Percentiles rank a stretch among this genome's conserved stretches.
Evolutionary conservation across 192 early-diverging fungal genomes (phyloP).

Genomic region (Linnemannia elongata): DNA sequence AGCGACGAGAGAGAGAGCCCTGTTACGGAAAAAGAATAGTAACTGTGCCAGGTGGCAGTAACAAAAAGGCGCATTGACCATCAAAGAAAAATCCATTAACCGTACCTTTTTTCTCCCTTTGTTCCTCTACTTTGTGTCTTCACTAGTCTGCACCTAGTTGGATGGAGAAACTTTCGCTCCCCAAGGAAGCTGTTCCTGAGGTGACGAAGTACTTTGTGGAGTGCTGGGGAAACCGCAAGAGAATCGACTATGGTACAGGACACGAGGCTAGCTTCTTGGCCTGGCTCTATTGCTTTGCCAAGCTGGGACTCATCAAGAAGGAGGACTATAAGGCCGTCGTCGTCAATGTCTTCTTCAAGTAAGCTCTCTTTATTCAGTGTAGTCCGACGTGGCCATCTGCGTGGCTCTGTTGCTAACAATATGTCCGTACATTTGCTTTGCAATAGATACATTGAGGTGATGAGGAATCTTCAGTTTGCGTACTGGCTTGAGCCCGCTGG

Average conservation of each 20-base stretch:
- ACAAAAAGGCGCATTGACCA: not conserved
- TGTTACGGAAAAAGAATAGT: not conserved
- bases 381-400: not conserved
- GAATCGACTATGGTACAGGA: conserved; percentile 98
- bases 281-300: conserved; percentile 87
- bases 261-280: conserved; percentile 95
- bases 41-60: not conserved
- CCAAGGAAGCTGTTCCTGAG: conserved; percentile 61
- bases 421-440: not conserved
- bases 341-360: conserved; percentile 81
- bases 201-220: conserved; percentile 84
- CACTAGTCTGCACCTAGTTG: conserved; percentile 45
- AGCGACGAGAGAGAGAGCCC: not conserved
- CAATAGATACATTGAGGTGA: conserved; percentile 84
- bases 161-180: conserved; percentile 48
- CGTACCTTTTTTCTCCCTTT: not conserved
- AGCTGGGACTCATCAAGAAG: conserved; percentile 74
- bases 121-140: not conserved
- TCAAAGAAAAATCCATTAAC: not conserved
- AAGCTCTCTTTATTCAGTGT: conserved; percentile 17
- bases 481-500: conserved; percentile 99
- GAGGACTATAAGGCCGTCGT: conserved; percentile 84
- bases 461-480: conserved; percentile 89
- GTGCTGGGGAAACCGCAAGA: conserved; percentile 90
- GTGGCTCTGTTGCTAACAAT: not conserved